Percentiles rank a stretch among this genome's conserved stretches.
These are phyloP conservation scores for Betula pendula DNA, from an alignment of 306 rosid species.

Conservation along the genomic window DNA sequence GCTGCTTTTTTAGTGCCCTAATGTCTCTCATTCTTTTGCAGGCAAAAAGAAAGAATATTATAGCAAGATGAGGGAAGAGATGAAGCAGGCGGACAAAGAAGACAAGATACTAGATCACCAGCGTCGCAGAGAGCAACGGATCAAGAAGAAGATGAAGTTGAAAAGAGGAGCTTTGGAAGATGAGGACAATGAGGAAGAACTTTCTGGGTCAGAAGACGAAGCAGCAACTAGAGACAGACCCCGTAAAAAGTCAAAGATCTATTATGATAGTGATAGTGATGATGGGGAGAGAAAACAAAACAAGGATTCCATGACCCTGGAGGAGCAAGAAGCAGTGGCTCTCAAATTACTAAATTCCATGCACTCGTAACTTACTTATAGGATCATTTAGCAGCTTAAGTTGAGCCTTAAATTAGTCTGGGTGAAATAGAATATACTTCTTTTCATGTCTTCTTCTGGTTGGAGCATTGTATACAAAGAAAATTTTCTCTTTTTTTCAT, in stretches of 20 bases:
- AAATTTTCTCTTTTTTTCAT: not conserved
- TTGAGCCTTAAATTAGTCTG: not conserved
- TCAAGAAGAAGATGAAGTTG: conserved; percentile 68
- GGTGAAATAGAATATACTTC: not conserved
- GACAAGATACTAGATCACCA: conserved; percentile 66
- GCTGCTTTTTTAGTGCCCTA: conserved; percentile 4
- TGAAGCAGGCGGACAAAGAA: conserved; percentile 75
- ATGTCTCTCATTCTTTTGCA: conserved; percentile 29
- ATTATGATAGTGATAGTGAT: conserved; percentile 57
- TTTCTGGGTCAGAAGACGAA: conserved; percentile 56
- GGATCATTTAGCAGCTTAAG: not conserved
- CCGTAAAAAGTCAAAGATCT: conserved; percentile 54
- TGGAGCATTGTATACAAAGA: not conserved
- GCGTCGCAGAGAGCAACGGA: conserved; percentile 66
- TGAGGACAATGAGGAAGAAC: conserved; percentile 31
- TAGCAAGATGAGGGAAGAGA: conserved; percentile 69
- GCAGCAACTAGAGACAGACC: conserved; percentile 35
- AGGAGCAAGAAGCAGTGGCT: conserved; percentile 81
- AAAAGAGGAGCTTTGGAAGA: conserved; percentile 49
- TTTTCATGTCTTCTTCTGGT: not conserved
- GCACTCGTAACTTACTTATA: conserved; percentile 40
- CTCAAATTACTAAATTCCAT: conserved; percentile 67
- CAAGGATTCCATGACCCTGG: conserved; percentile 43
- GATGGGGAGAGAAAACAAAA: conserved; percentile 45
- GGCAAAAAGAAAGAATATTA: conserved; percentile 70